These are phyloP conservation scores for Golubevia pallescens DNA, from an alignment of 1,284 basidiomycete species.

Conservation along the genomic window DNA sequence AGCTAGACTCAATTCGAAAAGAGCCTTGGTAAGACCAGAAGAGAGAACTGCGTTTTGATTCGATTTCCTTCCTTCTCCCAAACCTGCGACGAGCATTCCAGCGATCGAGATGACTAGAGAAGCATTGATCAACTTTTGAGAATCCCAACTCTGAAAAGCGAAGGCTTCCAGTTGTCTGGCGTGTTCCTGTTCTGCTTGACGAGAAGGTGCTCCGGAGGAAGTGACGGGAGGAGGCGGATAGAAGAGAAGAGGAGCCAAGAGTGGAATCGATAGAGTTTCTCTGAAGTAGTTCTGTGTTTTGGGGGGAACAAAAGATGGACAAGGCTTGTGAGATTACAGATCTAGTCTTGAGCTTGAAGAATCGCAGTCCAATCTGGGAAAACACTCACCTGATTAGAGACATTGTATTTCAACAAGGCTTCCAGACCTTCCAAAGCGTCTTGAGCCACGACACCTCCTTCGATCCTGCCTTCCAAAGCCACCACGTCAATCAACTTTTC, in stretches of 20 bases:
- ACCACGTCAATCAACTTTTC: slow-evolving; percentile 92
- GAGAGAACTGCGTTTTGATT: slow-evolving; percentile 67
- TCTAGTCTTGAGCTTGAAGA: no score
- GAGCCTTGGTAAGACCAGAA: slow-evolving; percentile 77
- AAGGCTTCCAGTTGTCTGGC: slow-evolving; percentile 78
- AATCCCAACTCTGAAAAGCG: slow-evolving; percentile 93
- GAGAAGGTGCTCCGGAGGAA: slow-evolving; percentile 68
- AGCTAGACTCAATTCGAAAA: slow-evolving; percentile 84
- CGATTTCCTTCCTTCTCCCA: slow-evolving; percentile 69
- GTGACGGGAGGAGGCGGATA: slow-evolving; percentile 75
- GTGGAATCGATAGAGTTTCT: slow-evolving; percentile 82
- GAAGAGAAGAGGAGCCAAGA: slow-evolving; percentile 81
- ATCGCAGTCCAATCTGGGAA: no score
- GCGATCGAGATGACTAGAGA: slow-evolving; percentile 79
- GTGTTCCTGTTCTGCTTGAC: slow-evolving; percentile 67
- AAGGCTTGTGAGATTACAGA: no score
- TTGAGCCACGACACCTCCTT: slow-evolving; percentile 82
- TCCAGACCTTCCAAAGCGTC: slow-evolving; percentile 86
- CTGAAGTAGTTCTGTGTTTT: slow-evolving; percentile 99
- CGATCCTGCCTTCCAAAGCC: slow-evolving; percentile 84
- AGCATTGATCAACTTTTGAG: slow-evolving; percentile 82
- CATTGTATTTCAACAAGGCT: slow-evolving; percentile 85
- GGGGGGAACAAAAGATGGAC: no score
- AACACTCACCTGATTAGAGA: slow-evolving; percentile 81
- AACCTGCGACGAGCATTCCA: slow-evolving; percentile 69